These are phyloP conservation scores for Thielaviopsis punctulata DNA, from an alignment of 2,329 filamentous ascomycete genomes.

Conservation along the genomic window DNA sequence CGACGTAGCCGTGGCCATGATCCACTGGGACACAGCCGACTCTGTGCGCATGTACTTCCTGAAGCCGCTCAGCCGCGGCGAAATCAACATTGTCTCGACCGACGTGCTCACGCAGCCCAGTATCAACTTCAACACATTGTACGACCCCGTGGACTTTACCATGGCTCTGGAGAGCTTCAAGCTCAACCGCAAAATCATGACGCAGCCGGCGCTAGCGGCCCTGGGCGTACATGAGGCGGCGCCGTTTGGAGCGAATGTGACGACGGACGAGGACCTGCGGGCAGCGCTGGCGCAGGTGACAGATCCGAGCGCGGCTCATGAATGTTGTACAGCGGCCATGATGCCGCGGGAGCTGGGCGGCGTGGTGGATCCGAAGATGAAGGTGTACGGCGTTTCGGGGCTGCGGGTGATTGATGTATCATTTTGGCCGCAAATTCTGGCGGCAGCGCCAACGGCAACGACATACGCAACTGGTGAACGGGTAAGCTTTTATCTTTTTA, in stretches of 20 bases:
- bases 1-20: constrained; percentile 16
- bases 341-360: constrained; percentile 25
- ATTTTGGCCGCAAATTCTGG: constrained; percentile 17
- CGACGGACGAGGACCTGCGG: constrained; percentile 17
- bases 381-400: constrained; percentile 15
- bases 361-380: constrained; percentile 16
- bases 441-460: constrained; percentile 17
- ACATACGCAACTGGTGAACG: constrained; percentile 21
- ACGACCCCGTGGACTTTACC: constrained; percentile 22
- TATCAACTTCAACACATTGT: constrained; percentile 23
- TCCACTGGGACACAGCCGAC: constrained; percentile 19
- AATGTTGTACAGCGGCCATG: constrained; percentile 19
- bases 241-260: constrained; percentile 16
- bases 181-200: constrained; percentile 21
- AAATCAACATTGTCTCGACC: constrained; percentile 21
- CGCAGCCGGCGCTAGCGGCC: constrained; percentile 17
- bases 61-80: constrained; percentile 24
- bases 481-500: constrained; percentile 13
- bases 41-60: constrained; percentile 19
- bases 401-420: constrained; percentile 22
- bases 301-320: constrained; percentile 10
- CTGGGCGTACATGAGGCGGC: constrained; percentile 17
- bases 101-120: constrained; percentile 20
- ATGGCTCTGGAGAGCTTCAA: constrained; percentile 18
- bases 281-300: constrained; percentile 11